These are phyloP conservation scores for Serpula lacrymans DNA, from an alignment of 768 basidiomycete species.

Conservation along the genomic window DNA sequence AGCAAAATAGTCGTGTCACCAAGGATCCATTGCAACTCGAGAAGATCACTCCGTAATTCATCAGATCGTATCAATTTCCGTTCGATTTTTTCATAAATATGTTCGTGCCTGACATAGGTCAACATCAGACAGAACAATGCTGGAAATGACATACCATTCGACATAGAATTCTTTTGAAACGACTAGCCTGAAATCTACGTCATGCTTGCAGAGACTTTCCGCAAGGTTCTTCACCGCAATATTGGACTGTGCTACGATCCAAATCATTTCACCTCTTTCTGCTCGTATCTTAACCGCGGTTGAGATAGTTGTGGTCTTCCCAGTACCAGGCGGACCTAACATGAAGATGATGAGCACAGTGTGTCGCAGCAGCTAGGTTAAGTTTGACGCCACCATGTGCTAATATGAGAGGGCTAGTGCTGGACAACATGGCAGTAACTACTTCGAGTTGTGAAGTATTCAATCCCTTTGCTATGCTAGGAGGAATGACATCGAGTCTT, in stretches of 20 bases:
- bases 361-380: no score
- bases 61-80: conserved; percentile 39
- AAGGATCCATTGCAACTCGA: conserved; percentile 24
- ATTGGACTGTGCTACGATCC: conserved; percentile 48
- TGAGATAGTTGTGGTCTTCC: conserved; percentile 51
- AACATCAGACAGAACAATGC: neutral
- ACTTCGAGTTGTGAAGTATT: conserved; percentile 39
- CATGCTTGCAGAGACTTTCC: conserved; percentile 34
- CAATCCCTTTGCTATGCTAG: conserved; percentile 12
- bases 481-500: conserved; percentile 1
- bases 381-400: conserved; percentile 42
- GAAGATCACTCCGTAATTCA: conserved; percentile 28
- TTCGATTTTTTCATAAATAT: conserved; percentile 37
- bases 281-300: conserved; percentile 39
- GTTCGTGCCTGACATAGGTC: conserved; percentile 45
- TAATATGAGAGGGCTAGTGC: conserved; percentile 26
- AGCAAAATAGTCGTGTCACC: conserved; percentile 34
- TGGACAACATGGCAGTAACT: conserved; percentile 32
- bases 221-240: conserved; percentile 52
- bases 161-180: conserved; percentile 47
- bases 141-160: conserved; percentile 36
- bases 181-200: conserved; percentile 38
- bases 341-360: neutral
- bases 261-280: conserved; percentile 19
- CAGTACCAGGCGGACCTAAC: conserved; percentile 49